A percentile compares a stretch with the other conserved stretches of the same genome.
These are phyloP conservation scores for Gelatoporia subvermispora DNA, from an alignment of 768 basidiomycete genomes.

Conservation along the genomic window DNA sequence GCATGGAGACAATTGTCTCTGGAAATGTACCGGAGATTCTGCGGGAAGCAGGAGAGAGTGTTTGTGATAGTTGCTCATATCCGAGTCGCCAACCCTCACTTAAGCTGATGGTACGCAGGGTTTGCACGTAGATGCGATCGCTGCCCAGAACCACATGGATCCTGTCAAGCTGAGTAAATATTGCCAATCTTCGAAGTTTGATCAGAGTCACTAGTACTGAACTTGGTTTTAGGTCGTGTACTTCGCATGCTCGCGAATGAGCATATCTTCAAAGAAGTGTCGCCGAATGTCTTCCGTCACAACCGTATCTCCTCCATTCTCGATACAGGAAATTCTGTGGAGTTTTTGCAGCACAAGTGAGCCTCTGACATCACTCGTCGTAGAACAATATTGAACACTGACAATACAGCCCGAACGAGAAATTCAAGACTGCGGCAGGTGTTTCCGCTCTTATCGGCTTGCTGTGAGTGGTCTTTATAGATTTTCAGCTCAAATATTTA, in stretches of 20 bases:
- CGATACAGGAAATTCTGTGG: conserved; percentile 14
- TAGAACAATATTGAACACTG: no score
- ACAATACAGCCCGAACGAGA: no score
- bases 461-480: conserved; percentile 6
- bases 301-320: conserved; percentile 21
- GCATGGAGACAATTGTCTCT: conserved; percentile 14
- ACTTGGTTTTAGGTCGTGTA: conserved; percentile 21
- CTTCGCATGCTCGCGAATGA: conserved; percentile 25
- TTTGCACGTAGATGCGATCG: not conserved
- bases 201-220: not conserved
- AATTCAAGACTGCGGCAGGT: conserved; percentile 8
- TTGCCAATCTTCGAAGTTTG: not conserved
- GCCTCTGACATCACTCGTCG: no score
- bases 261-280: conserved; percentile 25
- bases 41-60: conserved; percentile 22
- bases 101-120: conserved; percentile 6
- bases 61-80: conserved; percentile 37
- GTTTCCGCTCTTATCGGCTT: conserved; percentile 14
- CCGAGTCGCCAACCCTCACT: conserved; percentile 32
- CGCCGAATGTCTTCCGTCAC: conserved; percentile 23
- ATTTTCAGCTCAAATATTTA: not conserved
- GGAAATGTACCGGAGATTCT: conserved; percentile 36
- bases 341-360: no score
- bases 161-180: conserved; percentile 31
- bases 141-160: conserved; percentile 17